phyloP scores from a whole-genome alignment of 306 rosid species.

The Cicer judaicum region DNA sequence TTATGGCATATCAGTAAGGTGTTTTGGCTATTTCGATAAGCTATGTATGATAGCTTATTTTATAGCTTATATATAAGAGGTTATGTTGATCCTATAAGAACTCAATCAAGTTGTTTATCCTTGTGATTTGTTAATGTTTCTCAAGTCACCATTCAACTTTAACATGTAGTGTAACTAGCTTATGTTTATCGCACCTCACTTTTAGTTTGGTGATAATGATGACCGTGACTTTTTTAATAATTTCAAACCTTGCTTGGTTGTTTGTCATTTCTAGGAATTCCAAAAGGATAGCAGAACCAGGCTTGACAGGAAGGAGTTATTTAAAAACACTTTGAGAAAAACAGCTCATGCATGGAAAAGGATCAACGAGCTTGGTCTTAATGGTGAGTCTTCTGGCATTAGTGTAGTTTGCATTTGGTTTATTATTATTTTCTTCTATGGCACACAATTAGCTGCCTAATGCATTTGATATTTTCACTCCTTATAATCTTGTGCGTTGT shows the following conservation, averaged over 20 bases:
- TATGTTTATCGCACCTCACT: constrained; percentile 1
- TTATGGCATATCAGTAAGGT: too few relatives aligned
- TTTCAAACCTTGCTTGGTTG: constrained; percentile 32
- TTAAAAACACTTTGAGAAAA: constrained; percentile 83
- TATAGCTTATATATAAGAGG: too few relatives aligned
- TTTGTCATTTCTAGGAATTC: constrained; percentile 60
- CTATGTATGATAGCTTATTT: too few relatives aligned
- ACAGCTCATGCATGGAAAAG: constrained; percentile 85
- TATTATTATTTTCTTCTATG: background rate
- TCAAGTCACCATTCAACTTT: background rate
- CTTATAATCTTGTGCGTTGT: constrained; percentile 28
- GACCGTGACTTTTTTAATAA: constrained; percentile 16
- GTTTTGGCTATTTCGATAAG: too few relatives aligned
- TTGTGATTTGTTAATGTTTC: background rate
- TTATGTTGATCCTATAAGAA: too few relatives aligned
- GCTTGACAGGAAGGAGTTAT: constrained; percentile 78
- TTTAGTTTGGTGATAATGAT: constrained; percentile 12
- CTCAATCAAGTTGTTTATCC: too few relatives aligned
- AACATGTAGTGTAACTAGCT: constrained; percentile 21
- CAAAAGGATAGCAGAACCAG: constrained; percentile 70
- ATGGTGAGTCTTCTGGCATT: constrained; percentile 53
- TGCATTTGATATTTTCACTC: constrained; percentile 18
- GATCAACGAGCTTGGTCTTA: constrained; percentile 77
- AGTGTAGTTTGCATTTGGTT: constrained; percentile 36
- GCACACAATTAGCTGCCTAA: background rate